Base-by-base conservation (phyloP, 495 filamentous ascomycete genomes). In the Astrothelium subdiscretum region DNA sequence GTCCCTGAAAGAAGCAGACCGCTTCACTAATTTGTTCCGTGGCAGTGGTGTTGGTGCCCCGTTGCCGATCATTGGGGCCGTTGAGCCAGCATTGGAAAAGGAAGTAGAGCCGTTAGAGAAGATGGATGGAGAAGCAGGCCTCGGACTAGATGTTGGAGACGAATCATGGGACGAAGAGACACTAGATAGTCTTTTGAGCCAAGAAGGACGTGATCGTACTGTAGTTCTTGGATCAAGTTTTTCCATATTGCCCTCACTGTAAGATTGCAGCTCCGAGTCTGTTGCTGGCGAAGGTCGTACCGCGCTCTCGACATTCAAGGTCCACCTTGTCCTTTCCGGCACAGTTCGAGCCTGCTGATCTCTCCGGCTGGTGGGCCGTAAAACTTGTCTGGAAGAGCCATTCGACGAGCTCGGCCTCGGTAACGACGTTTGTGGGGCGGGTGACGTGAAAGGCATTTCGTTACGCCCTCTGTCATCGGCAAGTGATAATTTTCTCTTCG, bases 21-120 rank as follows among this genome's bases (percentile, higher is more conserved):
- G 85, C 75, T 97, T 97, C 32, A 97, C 86, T 27, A 97, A 77
- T 74, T 95, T 97, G 74, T 96, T 97, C 18, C 71, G 74, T 27
- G 88, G 85, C 11, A 79, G 68, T 63, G 80, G 70, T 62, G 81
- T 76, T 61, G 82, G 74, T 54, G 75, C 72, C 15, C 72, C 59
- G 13, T 79, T 72, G 59, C 70, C 65, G 51, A 88, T 69, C 31
- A 88, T 87, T 40, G 87, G 86, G 48, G 82, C 86, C 8, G 79
- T 82, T 24, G 88, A 90, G 32, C 81, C 85, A 42, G 66, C 64
- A 48, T 73, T 68, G 12, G 74, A 74, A 59, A 72, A 72, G 6
- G 70, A 66, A 54, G 79, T 80, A 27, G 88, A 90, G 31, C 81
- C 84, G 76, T 87, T 83, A 58, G 87, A 90, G 61, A 84, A 82